Evolutionary conservation across 208 protist genomes (phyloP).

Genomic region (Wallacemonas rigidus): DNA sequence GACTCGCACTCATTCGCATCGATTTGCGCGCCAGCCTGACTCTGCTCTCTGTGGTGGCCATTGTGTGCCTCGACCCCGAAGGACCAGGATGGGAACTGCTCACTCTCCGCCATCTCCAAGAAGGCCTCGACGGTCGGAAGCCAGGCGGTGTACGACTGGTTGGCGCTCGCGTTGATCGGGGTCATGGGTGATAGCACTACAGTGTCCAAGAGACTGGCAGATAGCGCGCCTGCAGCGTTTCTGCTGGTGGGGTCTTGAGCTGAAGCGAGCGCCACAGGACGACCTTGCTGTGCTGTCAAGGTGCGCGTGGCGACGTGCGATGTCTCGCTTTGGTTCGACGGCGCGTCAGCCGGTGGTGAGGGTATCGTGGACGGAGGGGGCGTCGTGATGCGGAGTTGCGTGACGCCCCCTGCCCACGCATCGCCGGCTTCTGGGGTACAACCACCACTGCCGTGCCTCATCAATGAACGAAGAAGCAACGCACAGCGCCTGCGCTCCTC

Average conservation of each 20-base stretch:
- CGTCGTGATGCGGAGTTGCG: slow-evolving; percentile 8
- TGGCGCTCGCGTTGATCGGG: not conserved
- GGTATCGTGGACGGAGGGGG: not conserved
- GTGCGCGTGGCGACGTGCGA: not conserved
- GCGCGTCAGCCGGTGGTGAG: not conserved
- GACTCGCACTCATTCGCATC: no score
- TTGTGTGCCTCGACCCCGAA: not conserved
- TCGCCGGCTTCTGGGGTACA: not conserved
- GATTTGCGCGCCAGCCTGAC: no score
- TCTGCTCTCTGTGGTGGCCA: not conserved
- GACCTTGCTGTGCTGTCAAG: not conserved
- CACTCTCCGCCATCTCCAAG: not conserved
- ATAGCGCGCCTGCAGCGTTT: not conserved
- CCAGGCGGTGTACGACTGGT: slow-evolving; percentile 4
- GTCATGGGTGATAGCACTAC: slow-evolving; percentile 4
- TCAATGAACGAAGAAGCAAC: not conserved
- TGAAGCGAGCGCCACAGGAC: no score
- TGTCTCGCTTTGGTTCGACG: not conserved
- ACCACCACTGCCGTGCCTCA: not conserved
- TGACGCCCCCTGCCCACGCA: not conserved
- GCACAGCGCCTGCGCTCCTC: slow-evolving; percentile 3
- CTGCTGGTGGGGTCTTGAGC: no score
- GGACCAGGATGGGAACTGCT: slow-evolving; percentile 1
- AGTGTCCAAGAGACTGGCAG: slow-evolving; percentile 9
- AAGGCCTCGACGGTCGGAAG: not conserved